These are phyloP conservation scores for Henckelia pumila DNA, from an alignment of 257 asterid genomes.

Conservation along the genomic window DNA sequence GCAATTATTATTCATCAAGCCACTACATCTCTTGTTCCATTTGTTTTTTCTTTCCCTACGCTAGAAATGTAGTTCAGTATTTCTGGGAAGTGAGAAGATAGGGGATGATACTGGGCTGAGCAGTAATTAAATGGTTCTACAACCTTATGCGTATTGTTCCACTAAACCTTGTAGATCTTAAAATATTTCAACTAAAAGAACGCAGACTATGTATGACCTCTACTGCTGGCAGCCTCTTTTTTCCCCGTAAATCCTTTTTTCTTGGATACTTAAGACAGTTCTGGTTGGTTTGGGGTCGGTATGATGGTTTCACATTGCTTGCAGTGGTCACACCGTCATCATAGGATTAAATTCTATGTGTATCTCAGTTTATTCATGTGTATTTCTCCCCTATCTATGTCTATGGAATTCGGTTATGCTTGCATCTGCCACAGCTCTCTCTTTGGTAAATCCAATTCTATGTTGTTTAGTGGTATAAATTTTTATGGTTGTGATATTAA, in stretches of 20 bases:
- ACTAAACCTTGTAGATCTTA: constrained; percentile 5
- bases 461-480: not conserved
- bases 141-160: not conserved
- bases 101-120: not conserved
- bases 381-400: constrained; percentile 2
- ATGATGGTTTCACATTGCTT: constrained; percentile 9
- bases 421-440: not conserved
- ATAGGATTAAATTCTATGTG: not conserved
- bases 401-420: constrained; percentile 13
- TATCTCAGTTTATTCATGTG: constrained; percentile 3
- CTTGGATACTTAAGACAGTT: not conserved
- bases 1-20: not conserved
- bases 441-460: constrained; percentile 5
- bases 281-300: not conserved
- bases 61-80: not conserved
- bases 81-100: not conserved
- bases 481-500: not conserved
- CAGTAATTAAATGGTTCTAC: not conserved
- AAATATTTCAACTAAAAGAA: constrained; percentile 11
- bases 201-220: not conserved
- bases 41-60: not conserved
- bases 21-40: not conserved
- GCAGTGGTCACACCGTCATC: not conserved
- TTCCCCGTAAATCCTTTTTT: not conserved
- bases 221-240: not conserved